These are phyloP conservation scores for Dipodascus albidus DNA, from an alignment of 805 yeast genomes.

Conservation along the genomic window DNA sequence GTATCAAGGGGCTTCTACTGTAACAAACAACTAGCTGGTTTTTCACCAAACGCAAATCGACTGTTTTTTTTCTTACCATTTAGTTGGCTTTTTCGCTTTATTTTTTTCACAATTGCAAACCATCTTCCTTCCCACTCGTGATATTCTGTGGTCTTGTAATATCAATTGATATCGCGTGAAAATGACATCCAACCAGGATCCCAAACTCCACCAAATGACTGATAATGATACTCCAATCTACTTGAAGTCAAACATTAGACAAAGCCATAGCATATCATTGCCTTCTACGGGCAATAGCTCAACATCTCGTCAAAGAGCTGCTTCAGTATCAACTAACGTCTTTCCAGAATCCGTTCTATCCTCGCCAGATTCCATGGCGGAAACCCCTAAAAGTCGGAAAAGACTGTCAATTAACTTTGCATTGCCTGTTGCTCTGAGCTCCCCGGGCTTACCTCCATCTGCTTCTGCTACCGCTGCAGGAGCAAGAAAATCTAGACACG, in stretches of 20 bases:
- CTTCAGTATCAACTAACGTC: neutral
- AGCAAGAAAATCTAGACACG: neutral
- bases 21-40: neutral
- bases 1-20: neutral
- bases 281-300: neutral
- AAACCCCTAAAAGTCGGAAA: neutral
- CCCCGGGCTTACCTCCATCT: neutral
- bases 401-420: neutral
- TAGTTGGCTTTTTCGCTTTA: neutral
- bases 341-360: neutral
- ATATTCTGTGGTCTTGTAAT: too few relatives aligned
- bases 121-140: too few relatives aligned
- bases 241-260: neutral
- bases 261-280: neutral
- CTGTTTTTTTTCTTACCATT: neutral
- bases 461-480: neutral
- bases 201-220: too few relatives aligned
- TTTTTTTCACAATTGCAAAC: too few relatives aligned
- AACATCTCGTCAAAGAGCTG: neutral
- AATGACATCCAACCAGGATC: too few relatives aligned
- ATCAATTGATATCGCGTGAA: too few relatives aligned
- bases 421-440: neutral
- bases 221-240: neutral
- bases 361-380: neutral
- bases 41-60: neutral